Percentiles rank a stretch among this genome's conserved stretches.
These are phyloP conservation scores for Brassica hybrid DNA, from an alignment of 441 rosid genomes.

Conservation along the genomic window DNA sequence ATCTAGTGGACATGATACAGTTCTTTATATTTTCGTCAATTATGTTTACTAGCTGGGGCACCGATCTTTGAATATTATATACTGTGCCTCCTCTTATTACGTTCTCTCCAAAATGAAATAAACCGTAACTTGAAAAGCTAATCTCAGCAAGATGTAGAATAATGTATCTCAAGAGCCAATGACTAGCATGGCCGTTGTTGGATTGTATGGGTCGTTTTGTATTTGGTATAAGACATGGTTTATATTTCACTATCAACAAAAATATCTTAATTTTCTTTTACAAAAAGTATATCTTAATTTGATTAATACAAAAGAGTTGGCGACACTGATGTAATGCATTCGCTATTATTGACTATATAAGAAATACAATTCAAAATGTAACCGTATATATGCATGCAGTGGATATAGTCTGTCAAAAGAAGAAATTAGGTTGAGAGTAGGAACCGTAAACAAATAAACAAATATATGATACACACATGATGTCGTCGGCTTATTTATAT, in stretches of 20 bases:
- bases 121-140: background rate
- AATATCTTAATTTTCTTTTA: background rate
- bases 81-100: too few species aligned
- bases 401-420: slow-evolving; percentile 29
- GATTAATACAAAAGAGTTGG: background rate
- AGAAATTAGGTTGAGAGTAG: slow-evolving; percentile 38
- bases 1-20: background rate
- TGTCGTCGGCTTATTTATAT: slow-evolving; percentile 1
- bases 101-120: background rate
- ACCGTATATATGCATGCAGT: slow-evolving; percentile 8
- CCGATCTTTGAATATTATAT: background rate
- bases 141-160: background rate
- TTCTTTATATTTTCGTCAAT: background rate
- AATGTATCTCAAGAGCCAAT: background rate
- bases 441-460: slow-evolving; percentile 31
- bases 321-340: slow-evolving; percentile 9
- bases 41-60: background rate
- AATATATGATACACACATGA: slow-evolving; percentile 16
- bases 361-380: slow-evolving; percentile 20
- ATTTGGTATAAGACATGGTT: background rate
- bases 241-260: background rate
- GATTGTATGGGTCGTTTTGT: background rate
- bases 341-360: background rate
- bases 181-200: background rate
- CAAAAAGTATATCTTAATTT: background rate